phyloP scores from a whole-genome alignment of 108 stramenopile species.

The Cylindrotheca fusiformis region DNA sequence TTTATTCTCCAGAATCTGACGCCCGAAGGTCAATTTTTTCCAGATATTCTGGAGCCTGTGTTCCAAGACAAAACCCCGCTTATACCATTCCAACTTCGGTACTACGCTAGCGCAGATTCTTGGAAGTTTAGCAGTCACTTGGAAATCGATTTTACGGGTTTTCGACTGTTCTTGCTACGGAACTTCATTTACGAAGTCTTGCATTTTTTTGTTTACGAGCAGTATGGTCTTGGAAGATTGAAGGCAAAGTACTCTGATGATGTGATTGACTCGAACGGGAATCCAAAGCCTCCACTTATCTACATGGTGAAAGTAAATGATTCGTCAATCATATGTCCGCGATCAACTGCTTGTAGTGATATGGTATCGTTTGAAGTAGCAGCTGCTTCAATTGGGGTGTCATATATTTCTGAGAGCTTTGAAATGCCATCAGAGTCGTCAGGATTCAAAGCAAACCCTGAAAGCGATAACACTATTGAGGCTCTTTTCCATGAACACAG shows the following conservation, averaged over 20 bases:
- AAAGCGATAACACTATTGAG: background rate
- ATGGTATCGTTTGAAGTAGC: constrained; percentile 62
- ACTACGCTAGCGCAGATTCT: constrained; percentile 21
- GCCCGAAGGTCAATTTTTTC: constrained; percentile 56
- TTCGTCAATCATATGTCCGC: constrained; percentile 61
- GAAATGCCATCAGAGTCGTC: constrained; percentile 29
- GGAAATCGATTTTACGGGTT: constrained; percentile 35
- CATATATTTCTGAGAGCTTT: constrained; percentile 28
- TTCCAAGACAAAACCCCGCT: background rate
- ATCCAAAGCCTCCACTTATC: constrained; percentile 27
- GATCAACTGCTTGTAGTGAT: constrained; percentile 54
- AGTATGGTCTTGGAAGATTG: constrained; percentile 55
- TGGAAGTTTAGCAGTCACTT: constrained; percentile 30
- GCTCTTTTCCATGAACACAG: no score
- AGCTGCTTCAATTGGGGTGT: constrained; percentile 29
- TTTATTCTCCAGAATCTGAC: constrained; percentile 29
- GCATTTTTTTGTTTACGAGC: constrained; percentile 60
- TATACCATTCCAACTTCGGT: constrained; percentile 15
- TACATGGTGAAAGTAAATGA: constrained; percentile 36
- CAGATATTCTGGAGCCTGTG: constrained; percentile 16
- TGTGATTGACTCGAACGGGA: constrained; percentile 17
- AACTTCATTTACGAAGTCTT: constrained; percentile 63
- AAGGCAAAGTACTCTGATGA: constrained; percentile 31
- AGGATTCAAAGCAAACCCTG: constrained; percentile 10
- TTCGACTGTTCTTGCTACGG: constrained; percentile 49